Conservation (phyloP, 805 yeast species). For the Limtongozyma cylindracea region DNA sequence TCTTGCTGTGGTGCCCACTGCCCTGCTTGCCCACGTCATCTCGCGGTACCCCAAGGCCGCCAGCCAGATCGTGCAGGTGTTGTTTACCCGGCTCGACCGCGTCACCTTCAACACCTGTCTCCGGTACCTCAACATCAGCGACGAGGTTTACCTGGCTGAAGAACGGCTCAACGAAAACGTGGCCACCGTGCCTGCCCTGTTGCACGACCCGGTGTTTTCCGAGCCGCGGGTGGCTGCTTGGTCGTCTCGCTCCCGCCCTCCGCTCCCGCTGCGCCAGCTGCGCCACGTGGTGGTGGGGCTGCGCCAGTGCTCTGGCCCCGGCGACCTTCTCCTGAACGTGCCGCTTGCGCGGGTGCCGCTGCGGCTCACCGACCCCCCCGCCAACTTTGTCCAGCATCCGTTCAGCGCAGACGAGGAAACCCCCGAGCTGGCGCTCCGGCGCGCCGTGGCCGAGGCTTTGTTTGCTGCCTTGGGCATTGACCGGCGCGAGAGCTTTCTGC, state of each 20-base stretch:
- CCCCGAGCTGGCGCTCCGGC: constrained; percentile 36
- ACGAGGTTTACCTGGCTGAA: constrained; percentile 63
- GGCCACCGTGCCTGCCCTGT: constrained; percentile 14
- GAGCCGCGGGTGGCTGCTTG: neutral
- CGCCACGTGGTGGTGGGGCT: constrained; percentile 22
- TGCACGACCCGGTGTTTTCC: constrained; percentile 3
- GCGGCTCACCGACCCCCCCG: too few species aligned
- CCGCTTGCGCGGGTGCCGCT: constrained; percentile 23
- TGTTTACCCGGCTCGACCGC: constrained; percentile 60
- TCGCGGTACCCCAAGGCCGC: constrained; percentile 67
- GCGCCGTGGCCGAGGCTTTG: constrained; percentile 46
- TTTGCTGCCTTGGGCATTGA: constrained; percentile 41
- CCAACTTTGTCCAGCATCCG: too few species aligned
- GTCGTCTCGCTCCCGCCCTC: neutral
- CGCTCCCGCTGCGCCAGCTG: constrained; percentile 4
- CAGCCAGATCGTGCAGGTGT: constrained; percentile 85
- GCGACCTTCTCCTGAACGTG: constrained; percentile 63
- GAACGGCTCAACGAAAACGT: constrained; percentile 20
- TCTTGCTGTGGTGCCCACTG: constrained; percentile 75
- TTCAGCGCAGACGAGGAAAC: constrained; percentile 45
- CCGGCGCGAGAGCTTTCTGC: constrained; percentile 6
- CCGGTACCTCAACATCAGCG: constrained; percentile 61
- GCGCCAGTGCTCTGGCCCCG: constrained; percentile 43
- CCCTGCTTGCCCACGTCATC: constrained; percentile 52
- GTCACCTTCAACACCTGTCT: constrained; percentile 86